These are phyloP conservation scores for Saprolegnia parasitica DNA, from an alignment of 352 stramenopile genomes.

Conservation along the genomic window DNA sequence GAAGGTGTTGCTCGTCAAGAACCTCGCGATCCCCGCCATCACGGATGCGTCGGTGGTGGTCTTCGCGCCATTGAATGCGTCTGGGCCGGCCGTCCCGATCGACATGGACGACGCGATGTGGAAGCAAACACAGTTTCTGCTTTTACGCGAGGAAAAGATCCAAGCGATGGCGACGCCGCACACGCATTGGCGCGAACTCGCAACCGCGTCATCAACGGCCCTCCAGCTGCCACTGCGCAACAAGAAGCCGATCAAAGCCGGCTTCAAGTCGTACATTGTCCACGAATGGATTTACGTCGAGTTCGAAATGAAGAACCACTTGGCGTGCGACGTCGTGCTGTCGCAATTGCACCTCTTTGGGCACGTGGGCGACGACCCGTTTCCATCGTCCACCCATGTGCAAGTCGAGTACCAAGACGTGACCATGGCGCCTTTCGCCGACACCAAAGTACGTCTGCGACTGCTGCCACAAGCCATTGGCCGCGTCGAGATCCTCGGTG, in stretches of 20 bases:
- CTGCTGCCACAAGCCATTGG: conserved; percentile 56
- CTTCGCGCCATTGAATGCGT: conserved; percentile 68
- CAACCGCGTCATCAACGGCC: conserved; percentile 16
- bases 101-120: conserved; percentile 56
- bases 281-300: conserved; percentile 80
- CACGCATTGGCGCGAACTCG: conserved; percentile 9
- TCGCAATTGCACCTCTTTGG: conserved; percentile 77
- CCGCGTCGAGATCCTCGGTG: conserved; percentile 55
- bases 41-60: conserved; percentile 77
- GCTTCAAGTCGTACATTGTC: conserved; percentile 60
- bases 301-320: conserved; percentile 83
- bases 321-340: conserved; percentile 77
- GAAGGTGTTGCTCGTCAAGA: conserved; percentile 63
- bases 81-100: conserved; percentile 61
- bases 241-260: conserved; percentile 28
- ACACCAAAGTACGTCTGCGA: conserved; percentile 64
- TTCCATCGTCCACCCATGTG: background rate
- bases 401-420: conserved; percentile 21
- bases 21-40: conserved; percentile 78
- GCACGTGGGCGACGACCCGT: conserved; percentile 42
- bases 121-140: conserved; percentile 49
- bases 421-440: conserved; percentile 50
- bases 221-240: conserved; percentile 48
- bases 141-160: conserved; percentile 60
- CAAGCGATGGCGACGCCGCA: conserved; percentile 45